Base-by-base conservation (phyloP, 768 basidiomycete genomes). In the Amanita phalloides region DNA sequence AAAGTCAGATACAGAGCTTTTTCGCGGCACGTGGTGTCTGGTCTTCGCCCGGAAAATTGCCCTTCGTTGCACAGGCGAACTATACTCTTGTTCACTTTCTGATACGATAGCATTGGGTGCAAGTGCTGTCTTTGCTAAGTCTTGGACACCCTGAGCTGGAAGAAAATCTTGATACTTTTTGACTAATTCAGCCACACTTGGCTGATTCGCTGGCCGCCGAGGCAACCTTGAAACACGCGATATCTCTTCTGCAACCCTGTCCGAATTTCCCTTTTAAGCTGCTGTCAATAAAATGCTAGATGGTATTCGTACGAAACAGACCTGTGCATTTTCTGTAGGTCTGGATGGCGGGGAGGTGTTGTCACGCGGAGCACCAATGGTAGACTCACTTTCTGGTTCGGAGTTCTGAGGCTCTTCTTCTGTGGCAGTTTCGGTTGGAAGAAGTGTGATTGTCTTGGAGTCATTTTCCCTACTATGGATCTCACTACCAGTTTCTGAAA, bases 61-160 rank as follows among this genome's bases (percentile, higher is more conserved):
- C 28, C 38, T 47, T 32, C 53, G 23, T 7, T 47, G 47, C 36
- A 53, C 46, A 36, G 53, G 53, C 37, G 20, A 41, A 25, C n/a
- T 92, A 51, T 77, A 78, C 60, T 89, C 86, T 57, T 84, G 82
- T 51, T 92, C 90, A 57, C 88, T 91, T 65, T 94, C 91, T 8
- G 89, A 90, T 51, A 84, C 76, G 28, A 74, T 67, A 36, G 71
- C 62, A 20, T 64, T 68, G 26, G 84, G 85, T 30, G 82, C 65
- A 44, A 88, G 67, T 8, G 87, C 86, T 6, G 84, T 84, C 64
- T 76, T 82, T 2, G 82, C 75, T 20, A 89, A 71, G 48, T 86
- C 84, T 55, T 83, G 79, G 4, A 89, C 75, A 3, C 84, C 82
- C 52, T 79, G 81, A 13, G 84, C 71, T 46, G 87, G 86, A 7